phyloP scores from a whole-genome alignment of 208 protist species.

The Kentomonas sorsogonicus region DNA sequence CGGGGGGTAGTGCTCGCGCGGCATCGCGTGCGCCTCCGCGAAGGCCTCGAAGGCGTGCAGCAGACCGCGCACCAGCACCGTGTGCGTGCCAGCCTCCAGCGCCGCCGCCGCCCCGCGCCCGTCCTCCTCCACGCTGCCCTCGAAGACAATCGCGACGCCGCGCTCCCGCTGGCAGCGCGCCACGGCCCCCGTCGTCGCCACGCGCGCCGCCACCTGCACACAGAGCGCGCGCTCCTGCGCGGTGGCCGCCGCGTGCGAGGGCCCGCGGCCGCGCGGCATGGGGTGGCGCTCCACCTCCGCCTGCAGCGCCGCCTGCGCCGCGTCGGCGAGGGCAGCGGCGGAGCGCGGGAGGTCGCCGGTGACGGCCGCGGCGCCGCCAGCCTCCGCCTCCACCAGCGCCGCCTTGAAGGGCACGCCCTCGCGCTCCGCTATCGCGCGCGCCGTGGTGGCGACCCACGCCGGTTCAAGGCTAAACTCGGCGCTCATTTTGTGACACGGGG shows the following conservation, averaged over 20 bases:
- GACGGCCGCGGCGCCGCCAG: conserved; percentile 25
- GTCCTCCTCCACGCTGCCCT: no score
- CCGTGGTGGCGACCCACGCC: conserved; percentile 21
- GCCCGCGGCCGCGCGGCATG: neutral
- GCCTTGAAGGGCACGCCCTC: conserved; percentile 47
- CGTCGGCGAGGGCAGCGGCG: neutral
- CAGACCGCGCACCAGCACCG: conserved; percentile 55
- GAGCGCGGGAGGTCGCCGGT: conserved; percentile 3
- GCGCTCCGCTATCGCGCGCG: conserved; percentile 29
- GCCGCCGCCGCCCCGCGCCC: neutral
- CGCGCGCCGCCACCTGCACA: conserved; percentile 41
- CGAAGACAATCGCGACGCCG: conserved; percentile 2
- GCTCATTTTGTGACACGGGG: neutral
- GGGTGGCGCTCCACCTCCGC: neutral
- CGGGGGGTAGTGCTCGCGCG: conserved; percentile 59
- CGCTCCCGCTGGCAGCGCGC: conserved; percentile 26
- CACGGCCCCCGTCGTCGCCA: conserved; percentile 52
- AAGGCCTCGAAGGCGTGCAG: conserved; percentile 77
- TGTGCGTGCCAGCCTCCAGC: no score
- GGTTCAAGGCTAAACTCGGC: conserved; percentile 9
- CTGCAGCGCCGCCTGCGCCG: neutral
- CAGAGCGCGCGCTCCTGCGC: conserved; percentile 39
- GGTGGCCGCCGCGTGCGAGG: conserved; percentile 10
- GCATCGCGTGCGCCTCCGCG: conserved; percentile 63
- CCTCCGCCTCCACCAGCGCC: conserved; percentile 28